phyloP scores from a whole-genome alignment of 495 filamentous ascomycete species.

The Penicillium longicatenatum region DNA sequence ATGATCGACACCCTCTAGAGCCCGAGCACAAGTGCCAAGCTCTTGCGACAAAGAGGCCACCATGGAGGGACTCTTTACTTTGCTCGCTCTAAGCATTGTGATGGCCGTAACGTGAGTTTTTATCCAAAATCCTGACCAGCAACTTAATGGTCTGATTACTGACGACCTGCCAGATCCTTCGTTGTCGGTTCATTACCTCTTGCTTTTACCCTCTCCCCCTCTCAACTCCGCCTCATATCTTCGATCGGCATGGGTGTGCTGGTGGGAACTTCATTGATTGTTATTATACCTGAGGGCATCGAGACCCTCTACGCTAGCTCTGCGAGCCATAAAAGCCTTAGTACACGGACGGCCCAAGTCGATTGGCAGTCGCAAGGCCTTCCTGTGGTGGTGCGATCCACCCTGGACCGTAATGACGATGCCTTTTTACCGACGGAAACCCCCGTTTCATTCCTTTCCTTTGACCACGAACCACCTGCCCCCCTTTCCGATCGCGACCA shows the following conservation, averaged over 20 bases:
- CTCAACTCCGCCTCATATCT: conserved; percentile 85
- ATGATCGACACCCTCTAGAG: conserved; percentile 32
- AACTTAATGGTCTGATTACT: not conserved
- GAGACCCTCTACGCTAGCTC: conserved; percentile 77
- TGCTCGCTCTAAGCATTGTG: conserved; percentile 82
- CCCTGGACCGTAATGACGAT: conserved; percentile 6
- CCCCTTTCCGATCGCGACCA: conserved; percentile 9
- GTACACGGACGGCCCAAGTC: conserved; percentile 28
- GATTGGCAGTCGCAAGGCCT: conserved; percentile 36
- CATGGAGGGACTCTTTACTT: conserved; percentile 82
- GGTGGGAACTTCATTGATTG: conserved; percentile 91
- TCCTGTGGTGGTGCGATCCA: conserved; percentile 16
- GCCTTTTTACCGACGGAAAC: conserved; percentile 13
- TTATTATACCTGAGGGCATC: conserved; percentile 96
- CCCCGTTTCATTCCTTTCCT: conserved; percentile 20
- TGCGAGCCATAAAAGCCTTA: conserved; percentile 32
- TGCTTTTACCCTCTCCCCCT: conserved; percentile 84
- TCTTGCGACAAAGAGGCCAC: conserved; percentile 29
- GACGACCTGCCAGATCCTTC: conserved; percentile 69
- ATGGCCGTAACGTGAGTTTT: conserved; percentile 87
- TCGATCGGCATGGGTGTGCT: conserved; percentile 92
- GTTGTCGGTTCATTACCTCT: conserved; percentile 91
- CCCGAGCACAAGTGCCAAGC: conserved; percentile 25
- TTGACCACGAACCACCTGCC: conserved; percentile 18
- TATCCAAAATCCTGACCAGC: conserved; percentile 11